phyloP scores from a whole-genome alignment of 2,329 filamentous ascomycete genomes.

The Paracoccidioides brasiliensis region DNA sequence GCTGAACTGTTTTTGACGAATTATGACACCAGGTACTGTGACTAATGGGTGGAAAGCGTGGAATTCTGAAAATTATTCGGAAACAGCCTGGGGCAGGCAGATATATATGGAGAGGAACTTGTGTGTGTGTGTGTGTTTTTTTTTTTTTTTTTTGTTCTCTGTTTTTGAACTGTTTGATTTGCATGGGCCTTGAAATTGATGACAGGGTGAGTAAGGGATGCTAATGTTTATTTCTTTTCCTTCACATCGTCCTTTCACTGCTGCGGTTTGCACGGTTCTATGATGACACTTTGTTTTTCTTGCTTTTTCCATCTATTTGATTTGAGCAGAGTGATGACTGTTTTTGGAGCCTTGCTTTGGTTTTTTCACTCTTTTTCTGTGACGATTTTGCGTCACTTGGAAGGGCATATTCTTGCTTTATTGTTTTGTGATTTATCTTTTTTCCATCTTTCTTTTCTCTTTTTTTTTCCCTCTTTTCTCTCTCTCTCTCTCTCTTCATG shows the following conservation, averaged over 20 bases:
- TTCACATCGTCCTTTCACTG: too few relatives aligned
- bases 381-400: not conserved
- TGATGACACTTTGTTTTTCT: not conserved
- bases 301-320: not conserved
- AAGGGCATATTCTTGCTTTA: not conserved
- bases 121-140: conserved; percentile 8
- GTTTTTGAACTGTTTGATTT: conserved; percentile 1
- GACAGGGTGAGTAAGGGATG: too few relatives aligned
- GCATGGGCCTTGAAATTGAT: not conserved
- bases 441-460: not conserved
- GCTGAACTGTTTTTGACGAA: conserved; percentile 10
- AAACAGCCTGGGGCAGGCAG: not conserved
- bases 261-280: too few relatives aligned
- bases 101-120: conserved; percentile 7
- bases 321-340: too few relatives aligned
- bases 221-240: too few relatives aligned
- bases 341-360: not conserved
- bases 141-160: not conserved
- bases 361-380: not conserved
- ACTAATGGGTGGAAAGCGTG: not conserved
- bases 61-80: not conserved
- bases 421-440: not conserved
- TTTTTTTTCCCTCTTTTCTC: conserved; percentile 10
- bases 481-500: conserved; percentile 13
- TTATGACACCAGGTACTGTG: conserved; percentile 1